phyloP scores from a whole-genome alignment of 345 rosid species.

The Aquilaria yunnanensis region DNA sequence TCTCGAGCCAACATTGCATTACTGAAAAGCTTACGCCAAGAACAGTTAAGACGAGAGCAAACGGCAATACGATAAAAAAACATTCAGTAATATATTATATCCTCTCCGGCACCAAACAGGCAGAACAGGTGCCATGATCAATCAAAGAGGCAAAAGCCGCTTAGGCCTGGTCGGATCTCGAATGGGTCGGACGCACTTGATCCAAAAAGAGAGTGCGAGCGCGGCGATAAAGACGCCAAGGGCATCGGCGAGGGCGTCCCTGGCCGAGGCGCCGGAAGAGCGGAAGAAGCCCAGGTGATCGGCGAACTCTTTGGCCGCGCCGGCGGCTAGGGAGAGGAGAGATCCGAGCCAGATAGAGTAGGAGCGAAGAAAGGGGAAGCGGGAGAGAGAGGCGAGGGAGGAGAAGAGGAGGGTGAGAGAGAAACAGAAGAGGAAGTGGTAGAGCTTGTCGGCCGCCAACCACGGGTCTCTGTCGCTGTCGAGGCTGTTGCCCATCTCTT shows the following conservation, averaged over 20 bases:
- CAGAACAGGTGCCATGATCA: neutral
- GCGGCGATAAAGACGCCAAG: constrained; percentile 63
- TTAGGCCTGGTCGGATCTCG: constrained; percentile 26
- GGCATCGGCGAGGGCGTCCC: constrained; percentile 74
- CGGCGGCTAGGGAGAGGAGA: constrained; percentile 64
- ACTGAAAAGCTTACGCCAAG: too few relatives aligned
- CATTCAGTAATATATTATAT: too few relatives aligned
- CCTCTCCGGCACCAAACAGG: too few relatives aligned
- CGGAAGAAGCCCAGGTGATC: constrained; percentile 77
- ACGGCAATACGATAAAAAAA: too few relatives aligned
- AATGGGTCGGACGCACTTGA: constrained; percentile 12
- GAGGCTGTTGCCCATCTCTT: constrained; percentile 3
- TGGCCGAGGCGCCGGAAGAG: constrained; percentile 79
- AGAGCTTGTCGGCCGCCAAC: constrained; percentile 77
- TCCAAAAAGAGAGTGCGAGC: constrained; percentile 28
- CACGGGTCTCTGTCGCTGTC: constrained; percentile 59
- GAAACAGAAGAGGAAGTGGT: constrained; percentile 82
- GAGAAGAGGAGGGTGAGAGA: constrained; percentile 57
- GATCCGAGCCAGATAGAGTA: constrained; percentile 62
- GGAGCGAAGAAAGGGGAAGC: constrained; percentile 49
- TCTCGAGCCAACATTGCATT: too few relatives aligned
- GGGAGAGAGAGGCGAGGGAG: constrained; percentile 40
- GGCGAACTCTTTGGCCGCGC: constrained; percentile 91
- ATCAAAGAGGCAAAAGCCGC: constrained; percentile 52
- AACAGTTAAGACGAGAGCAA: too few relatives aligned